Percentiles rank a stretch among this genome's conserved stretches.
Conservation (phyloP, 2,329 filamentous ascomycete genomes). For the Penicillium sp. region DNA sequence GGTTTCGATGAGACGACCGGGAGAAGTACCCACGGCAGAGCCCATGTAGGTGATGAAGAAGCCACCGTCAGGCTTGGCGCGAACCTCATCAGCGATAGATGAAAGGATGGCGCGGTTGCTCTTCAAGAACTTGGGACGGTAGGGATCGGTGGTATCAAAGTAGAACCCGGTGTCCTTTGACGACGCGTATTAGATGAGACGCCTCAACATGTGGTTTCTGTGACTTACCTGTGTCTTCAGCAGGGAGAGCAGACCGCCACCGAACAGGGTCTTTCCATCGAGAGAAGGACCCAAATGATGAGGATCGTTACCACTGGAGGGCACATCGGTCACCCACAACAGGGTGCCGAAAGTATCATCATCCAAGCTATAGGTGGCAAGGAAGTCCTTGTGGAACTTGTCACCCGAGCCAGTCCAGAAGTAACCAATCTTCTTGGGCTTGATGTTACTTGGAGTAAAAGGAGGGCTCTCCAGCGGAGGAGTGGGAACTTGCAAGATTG, state of each 20-base stretch:
- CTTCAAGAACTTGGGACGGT: constrained; percentile 60
- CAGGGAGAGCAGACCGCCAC: constrained; percentile 60
- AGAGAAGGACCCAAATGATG: constrained; percentile 59
- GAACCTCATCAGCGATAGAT: constrained; percentile 64
- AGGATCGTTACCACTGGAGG: constrained; percentile 60
- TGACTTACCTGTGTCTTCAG: constrained; percentile 53
- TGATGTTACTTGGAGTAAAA: constrained; percentile 56
- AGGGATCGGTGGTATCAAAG: constrained; percentile 62
- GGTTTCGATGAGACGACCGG: constrained; percentile 63
- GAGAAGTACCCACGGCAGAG: constrained; percentile 58
- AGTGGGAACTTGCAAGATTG: constrained; percentile 61
- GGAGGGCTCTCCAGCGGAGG: constrained; percentile 58
- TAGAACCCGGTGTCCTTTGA: constrained; percentile 61
- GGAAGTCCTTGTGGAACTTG: constrained; percentile 61
- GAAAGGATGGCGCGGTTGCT: constrained; percentile 61
- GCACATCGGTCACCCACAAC: constrained; percentile 60
- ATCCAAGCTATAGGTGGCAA: constrained; percentile 61
- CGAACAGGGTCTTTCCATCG: constrained; percentile 60
- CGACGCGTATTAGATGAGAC: not conserved
- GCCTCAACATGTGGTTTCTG: no score
- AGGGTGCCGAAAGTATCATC: constrained; percentile 65
- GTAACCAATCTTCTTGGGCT: constrained; percentile 67
- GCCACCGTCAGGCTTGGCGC: constrained; percentile 62
- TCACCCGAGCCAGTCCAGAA: constrained; percentile 65
- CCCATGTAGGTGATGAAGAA: constrained; percentile 67